Evolutionary conservation across 768 basidiomycete species (phyloP), one percentile per base, ranked within the genome.

Genomic region (Termitomyces eurrhizus): DNA sequence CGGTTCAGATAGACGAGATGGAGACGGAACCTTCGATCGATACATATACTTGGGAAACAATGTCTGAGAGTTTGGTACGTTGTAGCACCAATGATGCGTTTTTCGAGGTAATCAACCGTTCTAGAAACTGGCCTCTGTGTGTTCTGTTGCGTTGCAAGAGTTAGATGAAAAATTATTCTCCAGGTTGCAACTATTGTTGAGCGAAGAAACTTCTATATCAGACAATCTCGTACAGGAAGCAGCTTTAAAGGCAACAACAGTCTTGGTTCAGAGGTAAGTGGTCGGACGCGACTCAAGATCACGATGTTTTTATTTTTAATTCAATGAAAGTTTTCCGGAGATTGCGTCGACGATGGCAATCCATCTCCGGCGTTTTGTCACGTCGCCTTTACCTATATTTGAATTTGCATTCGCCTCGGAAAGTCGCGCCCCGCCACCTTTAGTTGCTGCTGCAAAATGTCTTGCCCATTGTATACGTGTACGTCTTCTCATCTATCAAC

Each of bases 11-110:
- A 54, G 85, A 92, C 68, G 90, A 89, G 62, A 86, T 94, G 85
- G 91, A 93, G 14, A 76, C 78, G 4, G 89, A 92, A 61, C 92
- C 90, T 13, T 81, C 88, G 0, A 67, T 88, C 37, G 93, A 95
- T 69, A 91, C 89, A n/a, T 95, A 93, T 72, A 86, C 90, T 55
- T 94, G 89, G 88, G 93, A 95, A 69, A 94, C 93, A 0, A 88
- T 95, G 87, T 91, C 93, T 11, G 93, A 95, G 69, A 90, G 89
- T 65, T 72, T 95, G 80, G 93, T 92, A 65, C 52, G 84, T 73
- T 53, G 29, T 7, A 5, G 44, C 32, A 37, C 16, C 14, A 42
- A 18, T 49, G 52, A 37, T 29, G 29, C 29, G n/a, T 33, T 32
- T 51, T 36, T 33, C 4, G 29, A 52, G 21, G 44, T 39, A 16